These are phyloP conservation scores for Neofusicoccum cordaticola DNA, from an alignment of 2,329 filamentous ascomycete genomes.

Conservation along the genomic window DNA sequence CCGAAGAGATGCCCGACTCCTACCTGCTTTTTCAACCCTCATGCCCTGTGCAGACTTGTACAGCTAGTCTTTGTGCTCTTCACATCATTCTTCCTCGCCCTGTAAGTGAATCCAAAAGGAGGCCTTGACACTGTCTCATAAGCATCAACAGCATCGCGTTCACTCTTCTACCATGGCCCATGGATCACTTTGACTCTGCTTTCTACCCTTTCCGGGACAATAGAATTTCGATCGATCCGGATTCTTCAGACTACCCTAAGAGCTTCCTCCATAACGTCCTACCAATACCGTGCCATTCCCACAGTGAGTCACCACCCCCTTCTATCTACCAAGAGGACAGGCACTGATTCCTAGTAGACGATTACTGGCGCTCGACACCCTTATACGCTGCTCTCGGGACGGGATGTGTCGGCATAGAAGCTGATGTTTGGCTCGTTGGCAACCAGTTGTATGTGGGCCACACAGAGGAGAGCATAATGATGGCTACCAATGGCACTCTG, in stretches of 20 bases:
- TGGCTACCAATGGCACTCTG: constrained; percentile 57
- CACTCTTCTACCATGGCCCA: background rate
- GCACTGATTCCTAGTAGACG: constrained; percentile 23
- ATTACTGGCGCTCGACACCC: constrained; percentile 50
- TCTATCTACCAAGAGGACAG: background rate
- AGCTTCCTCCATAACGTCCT: background rate
- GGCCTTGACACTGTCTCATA: background rate
- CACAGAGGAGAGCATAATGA: constrained; percentile 39
- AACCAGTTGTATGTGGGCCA: constrained; percentile 64
- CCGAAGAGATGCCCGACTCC: background rate
- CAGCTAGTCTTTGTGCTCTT: background rate
- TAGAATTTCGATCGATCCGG: background rate
- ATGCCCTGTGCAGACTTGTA: background rate
- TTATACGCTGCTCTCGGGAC: constrained; percentile 60
- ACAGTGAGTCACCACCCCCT: background rate
- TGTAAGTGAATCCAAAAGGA: background rate
- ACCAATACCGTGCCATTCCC: constrained; percentile 6
- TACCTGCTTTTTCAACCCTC: background rate
- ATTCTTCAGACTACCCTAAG: background rate
- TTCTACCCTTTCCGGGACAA: background rate
- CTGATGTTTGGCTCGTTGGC: constrained; percentile 64
- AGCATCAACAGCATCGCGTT: background rate
- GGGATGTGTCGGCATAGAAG: constrained; percentile 64
- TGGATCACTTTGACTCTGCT: background rate
- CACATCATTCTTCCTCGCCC: background rate